These are phyloP conservation scores for Fusarium verticillioides DNA, from an alignment of 2,329 filamentous ascomycete genomes.

Conservation along the genomic window DNA sequence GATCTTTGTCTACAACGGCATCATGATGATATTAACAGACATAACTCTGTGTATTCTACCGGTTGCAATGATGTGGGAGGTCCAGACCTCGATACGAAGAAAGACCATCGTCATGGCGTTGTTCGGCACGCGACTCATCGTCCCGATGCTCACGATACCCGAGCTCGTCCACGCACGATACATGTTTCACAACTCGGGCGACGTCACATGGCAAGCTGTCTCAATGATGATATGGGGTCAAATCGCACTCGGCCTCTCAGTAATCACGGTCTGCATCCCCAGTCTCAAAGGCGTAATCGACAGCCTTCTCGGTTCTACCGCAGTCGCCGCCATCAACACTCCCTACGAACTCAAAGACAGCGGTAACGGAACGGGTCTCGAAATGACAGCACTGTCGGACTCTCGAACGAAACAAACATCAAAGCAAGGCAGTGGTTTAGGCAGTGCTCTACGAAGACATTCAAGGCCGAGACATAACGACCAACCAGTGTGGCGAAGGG, in stretches of 20 bases:
- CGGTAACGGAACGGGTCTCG: constrained; percentile 28
- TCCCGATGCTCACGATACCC: constrained; percentile 36
- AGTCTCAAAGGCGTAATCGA: constrained; percentile 41
- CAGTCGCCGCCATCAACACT: constrained; percentile 31
- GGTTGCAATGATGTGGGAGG: constrained; percentile 42
- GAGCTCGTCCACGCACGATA: constrained; percentile 20
- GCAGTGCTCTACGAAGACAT: not conserved
- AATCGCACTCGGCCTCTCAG: constrained; percentile 31
- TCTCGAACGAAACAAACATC: constrained; percentile 15
- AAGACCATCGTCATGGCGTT: constrained; percentile 35
- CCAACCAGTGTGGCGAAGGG: constrained; percentile 27
- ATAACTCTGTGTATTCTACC: constrained; percentile 29
- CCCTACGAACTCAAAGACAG: constrained; percentile 40
- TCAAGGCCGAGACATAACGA: constrained; percentile 3
- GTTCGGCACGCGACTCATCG: constrained; percentile 38
- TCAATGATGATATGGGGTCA: constrained; percentile 38
- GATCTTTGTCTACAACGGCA: constrained; percentile 31
- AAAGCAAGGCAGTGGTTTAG: not conserved
- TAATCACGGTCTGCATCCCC: constrained; percentile 40
- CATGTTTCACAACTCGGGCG: constrained; percentile 24
- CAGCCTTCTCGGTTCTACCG: constrained; percentile 32
- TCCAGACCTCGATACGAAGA: constrained; percentile 33
- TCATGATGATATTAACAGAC: constrained; percentile 33
- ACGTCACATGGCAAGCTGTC: constrained; percentile 31
- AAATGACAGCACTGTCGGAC: constrained; percentile 24